These are phyloP conservation scores for Penicillium pancosmium DNA, from an alignment of 495 filamentous ascomycete genomes.

Conservation along the genomic window DNA sequence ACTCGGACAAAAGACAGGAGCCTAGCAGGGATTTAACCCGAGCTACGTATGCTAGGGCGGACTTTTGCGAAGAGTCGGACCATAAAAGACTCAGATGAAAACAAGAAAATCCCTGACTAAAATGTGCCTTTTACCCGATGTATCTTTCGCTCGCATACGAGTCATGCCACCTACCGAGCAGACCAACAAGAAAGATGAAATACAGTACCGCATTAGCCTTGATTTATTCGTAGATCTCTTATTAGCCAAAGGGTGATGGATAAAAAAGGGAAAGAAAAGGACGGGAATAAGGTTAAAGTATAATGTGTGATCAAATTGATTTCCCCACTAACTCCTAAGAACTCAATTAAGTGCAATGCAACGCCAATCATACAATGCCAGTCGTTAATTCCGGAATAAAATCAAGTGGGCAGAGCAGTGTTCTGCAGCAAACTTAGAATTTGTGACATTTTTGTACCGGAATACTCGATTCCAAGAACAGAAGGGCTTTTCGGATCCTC, in stretches of 20 bases:
- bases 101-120: not conserved
- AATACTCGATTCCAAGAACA: slow-evolving; percentile 31
- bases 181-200: too few species aligned
- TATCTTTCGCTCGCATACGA: too few species aligned
- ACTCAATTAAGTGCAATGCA: not conserved
- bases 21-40: not conserved
- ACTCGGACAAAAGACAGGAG: not conserved
- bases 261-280: too few species aligned
- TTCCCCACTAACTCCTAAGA: not conserved
- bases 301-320: not conserved
- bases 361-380: not conserved
- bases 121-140: not conserved
- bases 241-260: too few species aligned
- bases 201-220: too few species aligned
- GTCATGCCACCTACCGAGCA: too few species aligned
- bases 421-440: slow-evolving; percentile 24
- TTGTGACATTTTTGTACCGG: slow-evolving; percentile 25
- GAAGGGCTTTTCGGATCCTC: slow-evolving; percentile 20
- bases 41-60: too few species aligned
- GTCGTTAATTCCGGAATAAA: not conserved
- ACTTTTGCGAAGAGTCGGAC: too few species aligned
- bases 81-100: not conserved
- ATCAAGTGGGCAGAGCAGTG: not conserved
- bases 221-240: too few species aligned
- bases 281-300: too few species aligned